These are phyloP conservation scores for Xylogone sp. DNA, from an alignment of 2,329 filamentous ascomycete genomes.

Conservation along the genomic window DNA sequence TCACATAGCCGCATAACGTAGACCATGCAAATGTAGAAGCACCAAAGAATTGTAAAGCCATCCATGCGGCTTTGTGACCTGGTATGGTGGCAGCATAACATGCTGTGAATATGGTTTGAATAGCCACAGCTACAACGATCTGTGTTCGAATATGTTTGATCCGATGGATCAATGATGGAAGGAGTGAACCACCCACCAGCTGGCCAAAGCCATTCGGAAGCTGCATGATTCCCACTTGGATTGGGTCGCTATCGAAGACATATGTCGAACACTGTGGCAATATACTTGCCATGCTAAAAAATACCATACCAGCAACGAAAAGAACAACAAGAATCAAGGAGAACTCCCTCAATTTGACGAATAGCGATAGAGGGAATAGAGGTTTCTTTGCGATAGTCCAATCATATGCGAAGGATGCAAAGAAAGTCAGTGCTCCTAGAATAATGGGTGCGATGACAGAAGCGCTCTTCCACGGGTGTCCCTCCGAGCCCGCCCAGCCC, in stretches of 20 bases:
- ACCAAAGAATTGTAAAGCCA: background rate
- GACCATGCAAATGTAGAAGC: background rate
- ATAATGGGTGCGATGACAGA: slow-evolving; percentile 23
- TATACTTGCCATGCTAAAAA: slow-evolving; percentile 17
- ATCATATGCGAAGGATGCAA: slow-evolving; percentile 24
- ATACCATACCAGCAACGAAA: slow-evolving; percentile 29
- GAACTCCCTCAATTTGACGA: slow-evolving; percentile 24
- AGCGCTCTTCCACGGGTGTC: slow-evolving; percentile 20
- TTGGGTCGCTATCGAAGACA: background rate
- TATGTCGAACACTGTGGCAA: background rate
- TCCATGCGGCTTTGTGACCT: background rate
- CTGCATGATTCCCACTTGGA: background rate
- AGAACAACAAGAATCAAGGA: slow-evolving; percentile 27
- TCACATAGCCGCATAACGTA: background rate
- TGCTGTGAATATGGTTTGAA: background rate
- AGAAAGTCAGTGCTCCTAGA: slow-evolving; percentile 18
- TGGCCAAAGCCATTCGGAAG: background rate
- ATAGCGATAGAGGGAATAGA: slow-evolving; percentile 27
- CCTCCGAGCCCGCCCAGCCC: slow-evolving; percentile 9
- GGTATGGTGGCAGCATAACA: background rate
- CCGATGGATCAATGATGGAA: background rate
- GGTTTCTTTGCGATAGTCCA: slow-evolving; percentile 25
- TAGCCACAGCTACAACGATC: background rate
- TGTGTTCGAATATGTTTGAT: background rate
- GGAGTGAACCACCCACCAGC: background rate